Conservation (phyloP, 345 rosid species). For the Camelina hispida region DNA sequence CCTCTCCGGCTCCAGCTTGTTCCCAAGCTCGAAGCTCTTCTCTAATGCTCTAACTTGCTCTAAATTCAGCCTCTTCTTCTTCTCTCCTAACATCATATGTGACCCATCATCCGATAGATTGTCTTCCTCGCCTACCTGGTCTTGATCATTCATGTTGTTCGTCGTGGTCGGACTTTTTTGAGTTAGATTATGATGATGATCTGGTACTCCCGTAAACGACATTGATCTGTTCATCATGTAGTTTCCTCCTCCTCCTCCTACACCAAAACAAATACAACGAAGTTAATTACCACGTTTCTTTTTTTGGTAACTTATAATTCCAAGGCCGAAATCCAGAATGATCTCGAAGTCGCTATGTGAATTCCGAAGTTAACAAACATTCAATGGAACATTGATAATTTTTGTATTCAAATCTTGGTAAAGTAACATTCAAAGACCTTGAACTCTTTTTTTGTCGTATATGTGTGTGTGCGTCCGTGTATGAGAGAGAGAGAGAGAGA, state of each 20-base stretch:
- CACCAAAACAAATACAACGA: constrained; percentile 19
- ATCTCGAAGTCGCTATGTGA: constrained; percentile 10
- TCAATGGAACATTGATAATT: not conserved
- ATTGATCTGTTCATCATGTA: constrained; percentile 82
- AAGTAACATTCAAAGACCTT: not conserved
- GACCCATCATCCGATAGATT: constrained; percentile 87
- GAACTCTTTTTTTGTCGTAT: not conserved
- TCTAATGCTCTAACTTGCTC: constrained; percentile 80
- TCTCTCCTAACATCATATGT: constrained; percentile 63
- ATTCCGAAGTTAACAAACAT: not conserved
- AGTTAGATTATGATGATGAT: constrained; percentile 43
- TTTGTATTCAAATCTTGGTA: not conserved
- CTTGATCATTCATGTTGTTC: constrained; percentile 40
- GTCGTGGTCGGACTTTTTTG: constrained; percentile 36
- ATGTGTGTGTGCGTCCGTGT: no score
- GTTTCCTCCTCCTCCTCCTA: constrained; percentile 48
- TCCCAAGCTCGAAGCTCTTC: constrained; percentile 75
- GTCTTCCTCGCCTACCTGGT: constrained; percentile 60
- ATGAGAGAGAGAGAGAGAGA: constrained; percentile 8
- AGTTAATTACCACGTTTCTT: not conserved
- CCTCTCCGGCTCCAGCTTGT: constrained; percentile 83
- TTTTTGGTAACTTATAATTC: not conserved
- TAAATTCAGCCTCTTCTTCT: constrained; percentile 74
- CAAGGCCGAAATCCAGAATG: not conserved
- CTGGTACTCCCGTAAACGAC: constrained; percentile 65